Percentiles rank a stretch among this genome's conserved stretches.
Evolutionary conservation across 805 yeast genomes (phyloP).

Genomic region (Teunomyces stri): DNA sequence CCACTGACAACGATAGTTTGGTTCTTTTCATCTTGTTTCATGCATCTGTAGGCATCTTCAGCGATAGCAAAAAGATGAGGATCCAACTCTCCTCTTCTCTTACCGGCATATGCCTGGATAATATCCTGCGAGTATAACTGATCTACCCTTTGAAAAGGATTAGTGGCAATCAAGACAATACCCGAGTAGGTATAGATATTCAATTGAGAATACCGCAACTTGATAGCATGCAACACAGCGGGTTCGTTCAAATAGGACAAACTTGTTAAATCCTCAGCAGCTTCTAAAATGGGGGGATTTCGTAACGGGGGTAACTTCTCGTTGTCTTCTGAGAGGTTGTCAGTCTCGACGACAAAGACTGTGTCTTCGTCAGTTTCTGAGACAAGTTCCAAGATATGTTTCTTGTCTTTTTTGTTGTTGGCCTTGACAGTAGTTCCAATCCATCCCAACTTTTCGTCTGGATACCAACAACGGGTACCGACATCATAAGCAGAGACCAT

Average conservation of each 20-base stretch:
- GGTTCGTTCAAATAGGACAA: slow-evolving; percentile 94
- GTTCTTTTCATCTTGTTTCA: slow-evolving; percentile 80
- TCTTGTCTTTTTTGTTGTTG: slow-evolving; percentile 33
- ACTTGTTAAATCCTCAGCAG: slow-evolving; percentile 91
- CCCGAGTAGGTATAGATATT: slow-evolving; percentile 95
- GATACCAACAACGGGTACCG: slow-evolving; percentile 77
- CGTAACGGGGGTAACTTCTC: slow-evolving; percentile 72
- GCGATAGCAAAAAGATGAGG: slow-evolving; percentile 98
- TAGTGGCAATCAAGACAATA: slow-evolving; percentile 92
- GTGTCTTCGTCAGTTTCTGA: slow-evolving; percentile 48
- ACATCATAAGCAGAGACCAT: slow-evolving; percentile 26
- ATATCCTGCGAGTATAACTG: slow-evolving; percentile 88
- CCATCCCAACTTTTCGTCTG: slow-evolving; percentile 74
- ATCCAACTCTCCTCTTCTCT: slow-evolving; percentile 89
- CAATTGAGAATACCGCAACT: slow-evolving; percentile 81
- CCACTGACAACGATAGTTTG: slow-evolving; percentile 97
- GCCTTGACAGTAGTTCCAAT: slow-evolving; percentile 60
- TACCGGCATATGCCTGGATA: slow-evolving; percentile 92
- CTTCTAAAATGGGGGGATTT: slow-evolving; percentile 88
- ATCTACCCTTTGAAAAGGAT: slow-evolving; percentile 92
- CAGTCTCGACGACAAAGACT: slow-evolving; percentile 48
- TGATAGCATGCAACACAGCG: slow-evolving; percentile 91
- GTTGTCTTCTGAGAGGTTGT: slow-evolving; percentile 49
- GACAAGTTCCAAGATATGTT: slow-evolving; percentile 48
- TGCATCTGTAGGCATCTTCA: slow-evolving; percentile 93